Percentiles rank a stretch among this genome's conserved stretches.
Conservation (phyloP, 2,329 filamentous ascomycete genomes). For the Apiospora malaysiana region DNA sequence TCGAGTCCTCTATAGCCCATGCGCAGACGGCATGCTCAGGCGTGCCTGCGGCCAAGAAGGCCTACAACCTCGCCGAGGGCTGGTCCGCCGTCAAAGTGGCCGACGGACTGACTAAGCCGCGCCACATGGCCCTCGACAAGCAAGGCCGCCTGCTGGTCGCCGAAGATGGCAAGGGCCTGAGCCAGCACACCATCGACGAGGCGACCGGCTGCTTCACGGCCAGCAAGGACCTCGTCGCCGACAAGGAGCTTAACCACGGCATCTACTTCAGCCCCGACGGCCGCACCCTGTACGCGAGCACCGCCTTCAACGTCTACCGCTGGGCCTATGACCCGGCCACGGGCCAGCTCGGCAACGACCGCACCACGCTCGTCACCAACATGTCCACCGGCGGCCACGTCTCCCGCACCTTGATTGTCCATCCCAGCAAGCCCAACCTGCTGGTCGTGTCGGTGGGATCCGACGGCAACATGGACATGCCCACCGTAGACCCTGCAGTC, state of each 20-base stretch:
- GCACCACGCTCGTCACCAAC: slow-evolving; percentile 54
- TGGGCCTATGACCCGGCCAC: slow-evolving; percentile 60
- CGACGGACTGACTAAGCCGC: slow-evolving; percentile 32
- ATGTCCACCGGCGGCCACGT: slow-evolving; percentile 60
- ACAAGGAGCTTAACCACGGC: slow-evolving; percentile 47
- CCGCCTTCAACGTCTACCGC: slow-evolving; percentile 53
- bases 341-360: slow-evolving; percentile 43
- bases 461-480: slow-evolving; percentile 58
- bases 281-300: slow-evolving; percentile 50
- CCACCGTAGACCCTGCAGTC: slow-evolving; percentile 49
- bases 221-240: slow-evolving; percentile 30
- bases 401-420: slow-evolving; percentile 62
- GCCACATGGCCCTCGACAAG: slow-evolving; percentile 33
- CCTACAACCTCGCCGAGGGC: slow-evolving; percentile 33
- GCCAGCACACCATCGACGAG: slow-evolving; percentile 34
- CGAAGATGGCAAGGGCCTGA: slow-evolving; percentile 33
- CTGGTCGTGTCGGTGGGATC: slow-evolving; percentile 64
- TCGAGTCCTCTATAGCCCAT: neutral
- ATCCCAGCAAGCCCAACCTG: slow-evolving; percentile 52
- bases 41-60: slow-evolving; percentile 31
- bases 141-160: slow-evolving; percentile 36
- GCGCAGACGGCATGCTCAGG: slow-evolving; percentile 30
- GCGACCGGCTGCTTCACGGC: slow-evolving; percentile 34
- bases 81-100: slow-evolving; percentile 38
- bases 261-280: slow-evolving; percentile 45